These are phyloP conservation scores for Cercophora sp. DNA, from an alignment of 495 filamentous ascomycete genomes.

Conservation along the genomic window DNA sequence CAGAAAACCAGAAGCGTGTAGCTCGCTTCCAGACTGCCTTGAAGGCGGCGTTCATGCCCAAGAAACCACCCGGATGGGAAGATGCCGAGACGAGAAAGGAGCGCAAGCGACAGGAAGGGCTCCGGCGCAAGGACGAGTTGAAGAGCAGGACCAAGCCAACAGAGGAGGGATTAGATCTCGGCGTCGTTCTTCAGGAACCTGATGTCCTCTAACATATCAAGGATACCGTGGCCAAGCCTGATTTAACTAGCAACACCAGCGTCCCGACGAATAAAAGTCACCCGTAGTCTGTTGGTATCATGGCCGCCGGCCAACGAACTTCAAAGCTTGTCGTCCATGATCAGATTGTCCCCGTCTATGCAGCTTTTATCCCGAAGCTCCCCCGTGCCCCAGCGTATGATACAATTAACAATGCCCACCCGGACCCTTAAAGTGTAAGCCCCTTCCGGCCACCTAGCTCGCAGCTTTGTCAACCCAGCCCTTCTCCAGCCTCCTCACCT, in stretches of 20 bases:
- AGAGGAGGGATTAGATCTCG: constrained; percentile 18
- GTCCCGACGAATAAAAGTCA: no score
- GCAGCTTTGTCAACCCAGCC: constrained; percentile 83
- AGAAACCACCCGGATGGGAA: constrained; percentile 47
- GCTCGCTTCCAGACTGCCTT: constrained; percentile 52
- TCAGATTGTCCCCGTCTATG: constrained; percentile 5
- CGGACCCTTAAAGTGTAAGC: background rate
- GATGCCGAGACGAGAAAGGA: constrained; percentile 52
- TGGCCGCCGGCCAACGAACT: no score
- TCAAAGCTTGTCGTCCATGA: background rate
- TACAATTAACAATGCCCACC: constrained; percentile 6
- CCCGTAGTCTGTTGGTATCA: no score
- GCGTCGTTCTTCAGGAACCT: constrained; percentile 11
- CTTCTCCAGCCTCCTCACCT: constrained; percentile 79
- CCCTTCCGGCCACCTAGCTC: no score
- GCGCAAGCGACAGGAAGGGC: constrained; percentile 60
- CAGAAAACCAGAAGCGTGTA: constrained; percentile 66
- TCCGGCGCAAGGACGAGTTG: constrained; percentile 43
- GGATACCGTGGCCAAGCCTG: no score
- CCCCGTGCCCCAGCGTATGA: constrained; percentile 4
- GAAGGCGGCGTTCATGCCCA: constrained; percentile 28
- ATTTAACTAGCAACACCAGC: no score
- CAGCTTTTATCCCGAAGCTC: background rate
- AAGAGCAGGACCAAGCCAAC: constrained; percentile 12
- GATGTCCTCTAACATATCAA: constrained; percentile 16